Evolutionary conservation across 2,329 filamentous ascomycete species (phyloP).

Genomic region (Phaeosphaeriaceae sp.): DNA sequence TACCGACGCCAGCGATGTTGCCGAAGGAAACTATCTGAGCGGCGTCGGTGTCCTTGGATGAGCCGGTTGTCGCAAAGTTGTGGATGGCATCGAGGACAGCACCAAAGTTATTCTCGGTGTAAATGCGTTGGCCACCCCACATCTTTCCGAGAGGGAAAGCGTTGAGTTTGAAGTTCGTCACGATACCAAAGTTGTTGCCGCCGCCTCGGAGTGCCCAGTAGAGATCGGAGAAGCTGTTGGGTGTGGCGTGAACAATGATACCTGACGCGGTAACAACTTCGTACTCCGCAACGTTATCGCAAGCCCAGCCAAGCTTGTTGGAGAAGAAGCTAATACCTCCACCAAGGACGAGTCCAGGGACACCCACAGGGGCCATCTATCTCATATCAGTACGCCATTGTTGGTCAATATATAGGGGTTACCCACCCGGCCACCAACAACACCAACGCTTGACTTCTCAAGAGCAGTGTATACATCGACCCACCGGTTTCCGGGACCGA

Average conservation of each 20-base stretch:
- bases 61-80: conserved; percentile 16
- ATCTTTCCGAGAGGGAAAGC: conserved; percentile 25
- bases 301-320: conserved; percentile 27
- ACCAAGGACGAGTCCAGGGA: conserved; percentile 43
- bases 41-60: conserved; percentile 29
- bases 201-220: conserved; percentile 39
- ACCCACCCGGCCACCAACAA: conserved; percentile 41
- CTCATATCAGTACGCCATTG: conserved; percentile 6
- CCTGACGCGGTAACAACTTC: conserved; percentile 44
- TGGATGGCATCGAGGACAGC: conserved; percentile 19
- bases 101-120: conserved; percentile 13
- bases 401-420: no score
- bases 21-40: conserved; percentile 26
- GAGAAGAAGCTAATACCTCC: conserved; percentile 33
- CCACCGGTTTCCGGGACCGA: conserved; percentile 46
- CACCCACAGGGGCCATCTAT: conserved; percentile 35
- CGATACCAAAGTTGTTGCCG: conserved; percentile 40
- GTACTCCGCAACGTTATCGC: conserved; percentile 39
- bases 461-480: conserved; percentile 40
- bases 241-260: conserved; percentile 8
- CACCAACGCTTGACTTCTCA: conserved; percentile 31
- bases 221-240: conserved; percentile 41
- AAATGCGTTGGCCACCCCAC: conserved; percentile 24
- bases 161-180: conserved; percentile 35
- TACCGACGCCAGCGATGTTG: conserved; percentile 15